Base-by-base conservation (phyloP, 257 asterid species). In the Anisodus acutangulus region DNA sequence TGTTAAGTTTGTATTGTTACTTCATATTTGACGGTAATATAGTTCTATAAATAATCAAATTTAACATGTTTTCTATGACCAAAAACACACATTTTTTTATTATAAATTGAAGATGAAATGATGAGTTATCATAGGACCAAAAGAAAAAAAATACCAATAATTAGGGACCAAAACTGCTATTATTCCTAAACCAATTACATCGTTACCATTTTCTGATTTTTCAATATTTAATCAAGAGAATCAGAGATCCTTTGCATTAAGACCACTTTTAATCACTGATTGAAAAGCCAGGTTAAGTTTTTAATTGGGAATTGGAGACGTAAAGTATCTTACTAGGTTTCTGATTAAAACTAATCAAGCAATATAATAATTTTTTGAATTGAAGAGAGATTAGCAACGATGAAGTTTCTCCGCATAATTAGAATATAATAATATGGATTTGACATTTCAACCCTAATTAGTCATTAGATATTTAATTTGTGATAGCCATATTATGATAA, bases 321-420 rank as follows among this genome's bases (percentile, higher is more conserved):
- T 51, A 26, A 26, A 12, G 63, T 13, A 51, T 74, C 13, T 51
- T 10, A 76, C 51, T 76, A 26, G 15, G 8, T 9, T 51, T 76
- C 8, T 22, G 43, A 76, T 7, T 76, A 22, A 31, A 76, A 49
- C 47, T 76, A 76, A 26, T 76, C 47, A 51, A 76, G 26, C 2
- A 69, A 1, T 69, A 37, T 69, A 69, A 2, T 69, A 69, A 16
- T 76, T 3, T 17, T 6, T 17, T 76, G 47, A 76, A 51, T 12
- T 51, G 11, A 8, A 51, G 22, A 76, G 45, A 76, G 63, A 76
- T 76, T 8, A 76, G 22, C n/a, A 76, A 13, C 81, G 63, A 55
- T 49, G 47, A 49, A 51, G 22, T 22, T 51, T 76, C 39, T 37
- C 63, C 81, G 81, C 81, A 76, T 76, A 22, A 22, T 6, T 76